Percentiles rank a stretch among this genome's conserved stretches.
These are phyloP conservation scores for Corylus americana DNA, from an alignment of 306 rosid species.

Conservation along the genomic window DNA sequence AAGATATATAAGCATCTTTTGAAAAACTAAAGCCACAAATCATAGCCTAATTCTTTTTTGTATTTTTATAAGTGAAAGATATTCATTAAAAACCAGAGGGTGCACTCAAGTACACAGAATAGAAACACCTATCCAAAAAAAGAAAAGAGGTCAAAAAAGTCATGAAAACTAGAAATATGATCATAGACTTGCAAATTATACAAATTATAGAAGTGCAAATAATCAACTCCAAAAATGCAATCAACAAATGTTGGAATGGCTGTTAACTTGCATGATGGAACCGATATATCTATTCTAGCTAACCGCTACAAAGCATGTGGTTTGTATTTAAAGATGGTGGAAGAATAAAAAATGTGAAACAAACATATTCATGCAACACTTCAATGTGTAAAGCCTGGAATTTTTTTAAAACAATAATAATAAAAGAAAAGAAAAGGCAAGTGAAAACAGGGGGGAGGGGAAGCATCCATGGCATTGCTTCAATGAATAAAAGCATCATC, in stretches of 20 bases:
- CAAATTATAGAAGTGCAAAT: not conserved
- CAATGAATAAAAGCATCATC: not conserved
- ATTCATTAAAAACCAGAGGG: no score
- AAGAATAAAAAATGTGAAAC: slow-evolving; percentile 11
- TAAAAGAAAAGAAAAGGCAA: no score
- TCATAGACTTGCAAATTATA: not conserved
- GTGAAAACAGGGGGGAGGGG: no score
- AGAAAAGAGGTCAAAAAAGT: no score
- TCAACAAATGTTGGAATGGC: not conserved
- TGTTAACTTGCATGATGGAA: not conserved
- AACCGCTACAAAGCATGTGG: not conserved
- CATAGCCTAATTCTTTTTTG: no score
- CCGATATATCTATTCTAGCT: not conserved
- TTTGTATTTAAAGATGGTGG: not conserved
- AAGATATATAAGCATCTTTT: not conserved
- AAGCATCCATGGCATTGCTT: not conserved
- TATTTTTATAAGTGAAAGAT: no score
- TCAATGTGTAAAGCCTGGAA: slow-evolving; percentile 9
- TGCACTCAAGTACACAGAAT: no score
- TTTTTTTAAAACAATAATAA: not conserved
- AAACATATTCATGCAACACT: not conserved
- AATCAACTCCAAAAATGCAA: not conserved
- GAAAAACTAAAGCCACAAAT: not conserved
- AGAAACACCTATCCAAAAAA: no score
- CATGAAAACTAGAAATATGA: no score